These are phyloP conservation scores for Podila epigama DNA, from an alignment of 192 early-diverging fungal genomes.

Conservation along the genomic window DNA sequence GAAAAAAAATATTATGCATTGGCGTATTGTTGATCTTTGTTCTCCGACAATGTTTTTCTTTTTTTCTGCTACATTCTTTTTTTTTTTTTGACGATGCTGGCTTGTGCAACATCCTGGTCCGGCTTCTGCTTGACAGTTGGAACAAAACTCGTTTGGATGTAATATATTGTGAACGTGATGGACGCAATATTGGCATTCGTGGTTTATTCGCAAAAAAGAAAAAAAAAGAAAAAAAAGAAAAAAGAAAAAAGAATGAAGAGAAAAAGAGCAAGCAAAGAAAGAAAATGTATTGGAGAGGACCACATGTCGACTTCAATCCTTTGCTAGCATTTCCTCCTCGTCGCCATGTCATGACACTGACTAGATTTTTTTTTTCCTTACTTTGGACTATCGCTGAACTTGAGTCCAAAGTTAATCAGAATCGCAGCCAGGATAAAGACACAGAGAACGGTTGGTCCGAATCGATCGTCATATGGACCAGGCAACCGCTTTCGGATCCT, in stretches of 20 bases:
- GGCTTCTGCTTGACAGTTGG: too few relatives aligned
- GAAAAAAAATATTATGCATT: too few relatives aligned
- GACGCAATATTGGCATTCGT: too few relatives aligned
- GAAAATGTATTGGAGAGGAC: background rate
- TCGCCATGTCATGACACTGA: background rate
- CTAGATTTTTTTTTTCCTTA: too few relatives aligned
- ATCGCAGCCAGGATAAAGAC: slow-evolving; percentile 70
- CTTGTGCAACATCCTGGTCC: too few relatives aligned
- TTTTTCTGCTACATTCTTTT: too few relatives aligned
- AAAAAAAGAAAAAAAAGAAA: background rate
- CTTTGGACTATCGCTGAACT: slow-evolving; percentile 1
- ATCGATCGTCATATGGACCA: slow-evolving; percentile 80
- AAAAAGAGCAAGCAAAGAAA: background rate
- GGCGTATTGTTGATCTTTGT: too few relatives aligned
- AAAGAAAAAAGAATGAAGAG: background rate
- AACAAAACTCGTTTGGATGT: too few relatives aligned
- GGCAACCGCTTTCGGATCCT: slow-evolving; percentile 70
- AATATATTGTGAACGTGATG: too few relatives aligned
- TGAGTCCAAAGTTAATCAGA: slow-evolving; percentile 70
- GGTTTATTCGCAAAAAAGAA: background rate
- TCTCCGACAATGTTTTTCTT: too few relatives aligned
- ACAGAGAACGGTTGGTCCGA: slow-evolving; percentile 76
- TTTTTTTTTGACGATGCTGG: too few relatives aligned
- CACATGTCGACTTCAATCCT: background rate
- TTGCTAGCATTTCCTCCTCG: background rate